A percentile compares a stretch with the other conserved stretches of the same genome.
These are phyloP conservation scores for Globisporangium nagaii DNA, from an alignment of 352 stramenopile genomes.

Conservation along the genomic window DNA sequence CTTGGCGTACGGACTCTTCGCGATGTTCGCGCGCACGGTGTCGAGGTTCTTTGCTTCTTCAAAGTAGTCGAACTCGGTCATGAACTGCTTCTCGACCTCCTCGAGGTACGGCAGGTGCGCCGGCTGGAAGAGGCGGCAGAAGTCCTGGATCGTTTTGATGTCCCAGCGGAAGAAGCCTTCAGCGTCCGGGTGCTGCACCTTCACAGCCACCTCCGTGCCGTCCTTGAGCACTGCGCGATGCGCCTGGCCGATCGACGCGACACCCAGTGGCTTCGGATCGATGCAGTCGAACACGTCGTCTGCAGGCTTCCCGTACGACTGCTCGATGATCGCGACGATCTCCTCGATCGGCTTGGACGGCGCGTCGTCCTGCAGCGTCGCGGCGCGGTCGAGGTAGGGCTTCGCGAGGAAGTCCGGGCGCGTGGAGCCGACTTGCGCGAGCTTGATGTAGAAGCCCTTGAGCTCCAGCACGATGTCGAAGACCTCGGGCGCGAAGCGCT, in stretches of 20 bases:
- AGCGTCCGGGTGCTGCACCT: slow-evolving; percentile 93
- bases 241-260: slow-evolving; percentile 79
- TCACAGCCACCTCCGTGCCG: slow-evolving; percentile 78
- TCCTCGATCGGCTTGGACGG: slow-evolving; percentile 69
- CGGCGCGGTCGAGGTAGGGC: slow-evolving; percentile 69
- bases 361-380: slow-evolving; percentile 76
- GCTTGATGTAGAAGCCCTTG: slow-evolving; percentile 87
- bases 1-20: slow-evolving; percentile 59
- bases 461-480: slow-evolving; percentile 82
- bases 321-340: slow-evolving; percentile 69
- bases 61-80: slow-evolving; percentile 97
- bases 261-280: slow-evolving; percentile 66
- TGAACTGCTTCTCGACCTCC: slow-evolving; percentile 97
- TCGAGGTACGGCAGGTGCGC: slow-evolving; percentile 91
- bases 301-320: slow-evolving; percentile 55
- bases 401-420: slow-evolving; percentile 75
- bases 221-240: slow-evolving; percentile 69
- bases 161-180: slow-evolving; percentile 94
- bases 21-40: slow-evolving; percentile 87
- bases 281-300: slow-evolving; percentile 54
- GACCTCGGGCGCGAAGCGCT: slow-evolving; percentile 65
- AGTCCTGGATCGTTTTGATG: slow-evolving; percentile 95
- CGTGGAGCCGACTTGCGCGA: slow-evolving; percentile 78
- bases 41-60: slow-evolving; percentile 90
- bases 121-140: slow-evolving; percentile 93